Percentiles rank a stretch among this genome's conserved stretches.
Conservation (phyloP, 345 rosid genomes). For the Linum tenue region DNA sequence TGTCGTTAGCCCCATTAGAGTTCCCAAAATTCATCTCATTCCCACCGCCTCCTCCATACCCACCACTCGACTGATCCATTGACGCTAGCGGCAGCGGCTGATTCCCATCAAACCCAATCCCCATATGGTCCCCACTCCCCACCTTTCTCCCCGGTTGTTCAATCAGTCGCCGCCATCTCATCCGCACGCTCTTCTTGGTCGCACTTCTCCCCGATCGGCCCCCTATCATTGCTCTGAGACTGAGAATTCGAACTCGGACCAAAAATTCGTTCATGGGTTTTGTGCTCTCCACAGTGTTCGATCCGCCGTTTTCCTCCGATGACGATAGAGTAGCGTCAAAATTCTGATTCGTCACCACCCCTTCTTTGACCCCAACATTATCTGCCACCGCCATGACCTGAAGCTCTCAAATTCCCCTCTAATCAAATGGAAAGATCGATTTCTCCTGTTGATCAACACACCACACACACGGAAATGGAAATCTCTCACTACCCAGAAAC, state of each 20-base stretch:
- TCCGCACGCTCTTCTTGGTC: constrained; percentile 17
- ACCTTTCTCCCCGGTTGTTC: constrained; percentile 18
- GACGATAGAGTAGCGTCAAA: constrained; percentile 45
- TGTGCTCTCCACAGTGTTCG: constrained; percentile 40
- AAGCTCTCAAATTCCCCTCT: background rate
- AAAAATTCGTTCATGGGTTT: constrained; percentile 38
- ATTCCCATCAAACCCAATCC: constrained; percentile 24
- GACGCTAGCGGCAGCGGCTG: too few species aligned
- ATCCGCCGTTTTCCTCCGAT: constrained; percentile 34
- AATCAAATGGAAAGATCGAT: constrained; percentile 11
- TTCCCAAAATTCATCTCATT: constrained; percentile 24
- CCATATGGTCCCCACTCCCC: constrained; percentile 30
- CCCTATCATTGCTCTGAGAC: constrained; percentile 26
- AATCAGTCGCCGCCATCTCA: constrained; percentile 1
- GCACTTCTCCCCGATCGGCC: constrained; percentile 9
- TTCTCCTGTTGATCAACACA: constrained; percentile 11
- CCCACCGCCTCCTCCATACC: constrained; percentile 9
- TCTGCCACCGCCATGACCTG: constrained; percentile 88
- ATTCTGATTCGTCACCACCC: constrained; percentile 55
- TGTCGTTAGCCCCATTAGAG: constrained; percentile 38
- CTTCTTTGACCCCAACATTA: constrained; percentile 70
- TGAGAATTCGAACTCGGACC: constrained; percentile 17
- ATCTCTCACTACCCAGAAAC: constrained; percentile 6
- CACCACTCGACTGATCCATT: constrained; percentile 20
- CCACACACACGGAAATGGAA: background rate